Evolutionary conservation across 1,139 yeast genomes (phyloP), one percentile per base, ranked within the genome.

Genomic region (Candida sojae): DNA sequence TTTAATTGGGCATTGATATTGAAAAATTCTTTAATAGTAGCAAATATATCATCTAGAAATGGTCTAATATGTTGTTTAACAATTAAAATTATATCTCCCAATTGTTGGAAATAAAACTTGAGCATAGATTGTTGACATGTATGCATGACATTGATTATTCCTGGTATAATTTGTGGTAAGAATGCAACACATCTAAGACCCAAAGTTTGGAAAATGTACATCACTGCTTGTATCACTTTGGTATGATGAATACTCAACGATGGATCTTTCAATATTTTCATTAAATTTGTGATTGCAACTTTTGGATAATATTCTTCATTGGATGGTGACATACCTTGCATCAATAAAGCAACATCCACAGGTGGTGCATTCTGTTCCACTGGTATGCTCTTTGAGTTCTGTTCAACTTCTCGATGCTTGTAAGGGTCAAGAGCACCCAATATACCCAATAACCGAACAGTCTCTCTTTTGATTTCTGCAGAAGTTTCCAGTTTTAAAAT

Each of bases 381-480:
- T 0, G 88, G 82, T 25, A 72, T 70, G 45, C 63, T 78, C 48
- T 84, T 83, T 2, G 86, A 82, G 12, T 78, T 79, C 51, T 89
- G 85, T 61, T 92, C 98, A 8, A 92, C 91, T 60, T 90, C 97
- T 47, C 97, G 83, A 58, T 91, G 95, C 60, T 89, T 91, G 63
- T 92, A 93, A 1, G 99, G 99, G 67, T 95, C 99, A 45, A 95
- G 73, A 0, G 99, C 99, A 51, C 99, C 99, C 40, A 95, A 71
- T 36, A 92, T 91, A 60, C 99, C 99, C 53, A 93, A 72, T 23
- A 93, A 70, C 55, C 93, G 77, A 0, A 93, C 97, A 0, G 97
- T 87, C 63, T 92, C 98, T 50, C 97, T 75, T 58, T 95, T 80
- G 5, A 89, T 84, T 4, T 80, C 71, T 1, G 85, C 79, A 0